Evolutionary conservation across 768 basidiomycete genomes (phyloP).

Genomic region (Trametes meyenii): DNA sequence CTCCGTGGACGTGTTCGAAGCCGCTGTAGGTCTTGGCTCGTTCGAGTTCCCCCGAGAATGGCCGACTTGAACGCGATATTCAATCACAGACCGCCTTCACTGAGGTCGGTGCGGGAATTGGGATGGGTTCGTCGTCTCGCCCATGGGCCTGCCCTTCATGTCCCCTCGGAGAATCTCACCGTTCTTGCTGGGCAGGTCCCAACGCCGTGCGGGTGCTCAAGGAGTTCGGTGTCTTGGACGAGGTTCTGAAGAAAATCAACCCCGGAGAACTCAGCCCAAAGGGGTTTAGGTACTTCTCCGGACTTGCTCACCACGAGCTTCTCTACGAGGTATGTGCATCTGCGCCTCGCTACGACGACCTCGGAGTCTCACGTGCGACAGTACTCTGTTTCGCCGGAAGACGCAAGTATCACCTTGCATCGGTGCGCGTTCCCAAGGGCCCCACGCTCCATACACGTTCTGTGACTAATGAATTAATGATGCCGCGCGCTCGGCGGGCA

Average conservation of each 20-base stretch:
- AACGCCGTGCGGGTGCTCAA: slow-evolving; percentile 52
- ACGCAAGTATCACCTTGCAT: slow-evolving; percentile 49
- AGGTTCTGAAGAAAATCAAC: slow-evolving; percentile 42
- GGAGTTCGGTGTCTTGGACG: slow-evolving; percentile 47
- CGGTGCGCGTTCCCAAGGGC: slow-evolving; percentile 34
- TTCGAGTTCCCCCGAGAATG: neutral
- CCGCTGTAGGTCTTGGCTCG: slow-evolving; percentile 41
- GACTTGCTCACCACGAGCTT: slow-evolving; percentile 42
- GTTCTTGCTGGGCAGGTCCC: slow-evolving; percentile 40
- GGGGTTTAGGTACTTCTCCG: slow-evolving; percentile 47
- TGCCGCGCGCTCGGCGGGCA: slow-evolving; percentile 22
- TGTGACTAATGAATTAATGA: neutral
- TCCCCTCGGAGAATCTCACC: neutral
- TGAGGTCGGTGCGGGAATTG: slow-evolving; percentile 60
- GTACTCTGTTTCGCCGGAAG: slow-evolving; percentile 39
- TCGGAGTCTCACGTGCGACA: slow-evolving; percentile 16
- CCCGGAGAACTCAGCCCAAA: slow-evolving; percentile 35
- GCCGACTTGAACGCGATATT: neutral
- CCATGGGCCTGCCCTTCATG: neutral
- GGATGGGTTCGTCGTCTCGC: slow-evolving; percentile 40
- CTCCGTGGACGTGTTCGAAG: slow-evolving; percentile 53
- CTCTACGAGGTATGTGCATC: slow-evolving; percentile 45
- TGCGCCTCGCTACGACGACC: neutral
- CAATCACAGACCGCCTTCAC: slow-evolving; percentile 45
- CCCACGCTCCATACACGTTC: neutral